These are phyloP conservation scores for Aspergillus asperescens DNA, from an alignment of 495 filamentous ascomycete species.

Conservation along the genomic window DNA sequence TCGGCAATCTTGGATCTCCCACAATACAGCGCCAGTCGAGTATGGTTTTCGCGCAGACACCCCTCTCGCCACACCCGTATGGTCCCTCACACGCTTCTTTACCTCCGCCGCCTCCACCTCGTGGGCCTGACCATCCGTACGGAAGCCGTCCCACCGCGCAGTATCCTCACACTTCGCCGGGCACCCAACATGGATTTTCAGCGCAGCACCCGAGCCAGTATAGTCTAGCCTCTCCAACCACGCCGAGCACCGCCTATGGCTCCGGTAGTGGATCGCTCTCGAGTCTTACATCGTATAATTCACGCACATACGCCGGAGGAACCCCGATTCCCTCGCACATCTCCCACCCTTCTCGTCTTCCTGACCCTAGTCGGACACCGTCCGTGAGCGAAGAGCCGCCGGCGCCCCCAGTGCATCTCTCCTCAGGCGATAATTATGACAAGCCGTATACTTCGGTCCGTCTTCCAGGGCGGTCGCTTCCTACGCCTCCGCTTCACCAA, in stretches of 20 bases:
- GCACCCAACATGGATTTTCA: conserved; percentile 18
- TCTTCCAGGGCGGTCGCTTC: conserved; percentile 37
- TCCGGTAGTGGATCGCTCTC: conserved; percentile 17
- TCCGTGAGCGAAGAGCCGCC: conserved; percentile 42
- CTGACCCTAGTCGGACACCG: conserved; percentile 22
- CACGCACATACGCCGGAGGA: conserved; percentile 19
- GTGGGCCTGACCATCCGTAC: conserved; percentile 45
- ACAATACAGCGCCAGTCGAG: conserved; percentile 31
- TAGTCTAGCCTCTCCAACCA: conserved; percentile 20
- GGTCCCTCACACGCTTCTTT: conserved; percentile 31
- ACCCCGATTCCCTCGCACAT: conserved; percentile 27
- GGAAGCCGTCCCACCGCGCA: conserved; percentile 34
- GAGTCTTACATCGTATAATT: conserved; percentile 20
- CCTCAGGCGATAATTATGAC: conserved; percentile 26
- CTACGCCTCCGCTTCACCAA: conserved; percentile 37
- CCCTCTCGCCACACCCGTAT: conserved; percentile 33
- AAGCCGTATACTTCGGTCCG: conserved; percentile 33
- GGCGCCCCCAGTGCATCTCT: conserved; percentile 42
- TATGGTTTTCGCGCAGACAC: conserved; percentile 29
- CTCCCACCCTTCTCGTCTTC: conserved; percentile 27
- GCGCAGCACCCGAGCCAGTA: conserved; percentile 25
- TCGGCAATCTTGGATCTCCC: conserved; percentile 24
- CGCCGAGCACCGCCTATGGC: conserved; percentile 20
- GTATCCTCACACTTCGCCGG: conserved; percentile 17
- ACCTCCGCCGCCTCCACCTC: conserved; percentile 46